Percentiles rank a stretch among this genome's conserved stretches.
These are phyloP conservation scores for Colletotrichum neosansevieriae DNA, from an alignment of 2,329 filamentous ascomycete species.

Conservation along the genomic window DNA sequence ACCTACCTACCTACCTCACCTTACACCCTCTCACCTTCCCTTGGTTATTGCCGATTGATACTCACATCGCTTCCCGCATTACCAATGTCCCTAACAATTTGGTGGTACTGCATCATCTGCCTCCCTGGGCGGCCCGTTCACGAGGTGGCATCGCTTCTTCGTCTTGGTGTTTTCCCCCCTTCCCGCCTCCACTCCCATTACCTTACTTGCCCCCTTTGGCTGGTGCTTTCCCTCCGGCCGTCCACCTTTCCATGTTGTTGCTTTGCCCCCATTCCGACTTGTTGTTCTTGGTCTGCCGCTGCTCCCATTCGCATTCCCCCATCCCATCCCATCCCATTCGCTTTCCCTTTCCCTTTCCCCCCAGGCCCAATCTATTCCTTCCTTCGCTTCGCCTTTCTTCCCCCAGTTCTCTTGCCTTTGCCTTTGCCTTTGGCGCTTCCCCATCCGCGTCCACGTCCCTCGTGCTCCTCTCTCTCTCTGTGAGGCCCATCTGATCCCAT, in stretches of 20 bases:
- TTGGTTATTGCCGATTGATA: neutral
- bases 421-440: slow-evolving; percentile 21
- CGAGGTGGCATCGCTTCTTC: slow-evolving; percentile 34
- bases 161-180: slow-evolving; percentile 39
- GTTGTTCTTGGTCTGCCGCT: slow-evolving; percentile 36
- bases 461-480: slow-evolving; percentile 41
- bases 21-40: neutral
- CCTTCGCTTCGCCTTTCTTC: slow-evolving; percentile 6
- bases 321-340: slow-evolving; percentile 12
- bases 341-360: neutral
- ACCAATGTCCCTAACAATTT: too few species aligned
- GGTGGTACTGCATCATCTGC: neutral
- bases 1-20: too few species aligned
- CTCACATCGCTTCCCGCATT: neutral
- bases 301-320: slow-evolving; percentile 40
- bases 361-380: slow-evolving; percentile 25
- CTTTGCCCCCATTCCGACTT: slow-evolving; percentile 43
- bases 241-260: slow-evolving; percentile 42
- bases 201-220: slow-evolving; percentile 35
- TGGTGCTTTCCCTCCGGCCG: slow-evolving; percentile 38
- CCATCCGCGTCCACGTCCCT: slow-evolving; percentile 35
- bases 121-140: slow-evolving; percentile 31
- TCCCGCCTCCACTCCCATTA: slow-evolving; percentile 33
- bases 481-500: slow-evolving; percentile 41
- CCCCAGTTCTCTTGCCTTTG: neutral